A percentile compares a stretch with the other conserved stretches of the same genome.
Conservation (phyloP, 2,329 filamentous ascomycete genomes). For the Colletotrichum limetticola region DNA sequence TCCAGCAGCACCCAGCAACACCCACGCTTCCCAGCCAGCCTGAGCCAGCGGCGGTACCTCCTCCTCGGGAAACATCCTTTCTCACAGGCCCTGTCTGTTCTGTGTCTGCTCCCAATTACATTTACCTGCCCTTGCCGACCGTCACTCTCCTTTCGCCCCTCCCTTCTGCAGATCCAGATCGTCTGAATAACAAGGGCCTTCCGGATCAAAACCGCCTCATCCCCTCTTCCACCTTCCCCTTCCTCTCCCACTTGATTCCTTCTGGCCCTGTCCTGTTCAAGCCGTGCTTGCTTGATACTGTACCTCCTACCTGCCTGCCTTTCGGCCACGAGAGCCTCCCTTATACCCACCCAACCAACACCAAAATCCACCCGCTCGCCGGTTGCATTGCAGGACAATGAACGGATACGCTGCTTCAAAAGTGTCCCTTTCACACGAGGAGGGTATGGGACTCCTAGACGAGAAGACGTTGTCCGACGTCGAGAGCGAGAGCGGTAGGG, state of each 20-base stretch:
- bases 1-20: neutral
- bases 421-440: constrained; percentile 51
- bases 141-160: constrained; percentile 31
- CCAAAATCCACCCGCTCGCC: neutral
- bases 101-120: constrained; percentile 27
- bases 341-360: neutral
- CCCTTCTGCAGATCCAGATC: constrained; percentile 32
- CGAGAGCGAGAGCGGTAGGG: constrained; percentile 53
- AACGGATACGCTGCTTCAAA: constrained; percentile 49
- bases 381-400: constrained; percentile 50
- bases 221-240: constrained; percentile 19
- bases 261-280: constrained; percentile 17
- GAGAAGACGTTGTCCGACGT: constrained; percentile 55
- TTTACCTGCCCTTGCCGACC: constrained; percentile 33
- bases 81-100: constrained; percentile 19
- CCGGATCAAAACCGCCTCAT: constrained; percentile 20
- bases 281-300: neutral
- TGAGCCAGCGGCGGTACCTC: neutral
- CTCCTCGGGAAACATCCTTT: constrained; percentile 23
- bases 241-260: constrained; percentile 10
- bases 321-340: constrained; percentile 1
- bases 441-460: constrained; percentile 58
- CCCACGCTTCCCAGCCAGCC: neutral
- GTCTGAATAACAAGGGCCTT: constrained; percentile 25
- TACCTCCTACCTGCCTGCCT: neutral